phyloP scores from a whole-genome alignment of 2,329 filamentous ascomycete genomes.

The Aspergillus aculeatinus region DNA sequence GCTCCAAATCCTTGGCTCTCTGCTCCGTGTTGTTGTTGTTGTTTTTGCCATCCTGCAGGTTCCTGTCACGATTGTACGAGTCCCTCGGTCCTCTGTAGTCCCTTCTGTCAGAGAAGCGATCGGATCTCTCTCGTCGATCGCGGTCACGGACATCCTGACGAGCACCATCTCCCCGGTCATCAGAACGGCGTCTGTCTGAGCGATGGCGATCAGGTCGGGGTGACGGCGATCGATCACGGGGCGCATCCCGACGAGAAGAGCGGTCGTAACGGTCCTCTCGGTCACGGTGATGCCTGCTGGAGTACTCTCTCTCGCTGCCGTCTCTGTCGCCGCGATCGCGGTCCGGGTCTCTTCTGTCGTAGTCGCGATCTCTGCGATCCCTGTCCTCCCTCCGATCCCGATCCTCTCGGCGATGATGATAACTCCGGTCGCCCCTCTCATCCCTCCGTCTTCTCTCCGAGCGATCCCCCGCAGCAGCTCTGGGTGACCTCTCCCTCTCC shows the following conservation, averaged over 20 bases:
- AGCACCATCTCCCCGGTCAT: slow-evolving; percentile 12
- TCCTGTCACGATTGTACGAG: slow-evolving; percentile 19
- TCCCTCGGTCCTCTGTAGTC: slow-evolving; percentile 24
- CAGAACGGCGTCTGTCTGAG: slow-evolving; percentile 14
- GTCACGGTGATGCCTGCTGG: slow-evolving; percentile 22
- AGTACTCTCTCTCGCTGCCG: slow-evolving; percentile 18
- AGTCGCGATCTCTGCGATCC: slow-evolving; percentile 18
- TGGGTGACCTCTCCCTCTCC: slow-evolving; percentile 21
- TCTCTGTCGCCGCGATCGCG: slow-evolving; percentile 17
- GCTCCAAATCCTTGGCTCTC: slow-evolving; percentile 28
- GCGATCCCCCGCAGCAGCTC: slow-evolving; percentile 18
- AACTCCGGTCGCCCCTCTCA: slow-evolving; percentile 3
- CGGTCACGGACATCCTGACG: slow-evolving; percentile 13
- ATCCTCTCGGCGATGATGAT: slow-evolving; percentile 15
- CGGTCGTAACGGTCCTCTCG: slow-evolving; percentile 27
- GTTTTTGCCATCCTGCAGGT: slow-evolving; percentile 9
- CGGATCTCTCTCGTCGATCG: slow-evolving; percentile 17
- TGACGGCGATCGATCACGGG: slow-evolving; percentile 25
- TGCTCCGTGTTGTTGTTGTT: slow-evolving; percentile 15
- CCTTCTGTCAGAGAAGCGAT: slow-evolving; percentile 21
- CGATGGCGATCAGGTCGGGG: slow-evolving; percentile 17
- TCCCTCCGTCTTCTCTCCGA: slow-evolving; percentile 26
- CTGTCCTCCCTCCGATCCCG: slow-evolving; percentile 19
- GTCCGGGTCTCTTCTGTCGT: background rate
- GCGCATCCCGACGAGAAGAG: slow-evolving; percentile 20